phyloP scores from a whole-genome alignment of 306 rosid genomes.

The Medicago arabica region DNA sequence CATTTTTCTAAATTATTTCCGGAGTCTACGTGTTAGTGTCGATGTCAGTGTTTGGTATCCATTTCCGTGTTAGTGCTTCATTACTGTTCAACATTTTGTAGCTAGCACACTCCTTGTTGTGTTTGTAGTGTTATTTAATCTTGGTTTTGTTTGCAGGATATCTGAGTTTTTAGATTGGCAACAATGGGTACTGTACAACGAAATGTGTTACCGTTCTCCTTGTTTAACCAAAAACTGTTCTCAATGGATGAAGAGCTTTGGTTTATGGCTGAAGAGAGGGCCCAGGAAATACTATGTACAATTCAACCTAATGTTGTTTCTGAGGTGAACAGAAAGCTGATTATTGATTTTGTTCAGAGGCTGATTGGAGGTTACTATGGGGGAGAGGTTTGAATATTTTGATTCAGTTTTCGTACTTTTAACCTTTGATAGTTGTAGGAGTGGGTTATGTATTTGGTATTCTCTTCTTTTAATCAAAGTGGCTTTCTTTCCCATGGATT shows the following conservation, averaged over 20 bases:
- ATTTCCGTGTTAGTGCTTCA: background rate
- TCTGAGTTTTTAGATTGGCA: conserved; percentile 43
- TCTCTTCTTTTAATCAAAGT: conserved; percentile 25
- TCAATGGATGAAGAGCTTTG: conserved; percentile 64
- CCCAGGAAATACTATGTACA: conserved; percentile 58
- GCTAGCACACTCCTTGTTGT: background rate
- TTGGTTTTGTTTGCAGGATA: conserved; percentile 25
- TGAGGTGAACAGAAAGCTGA: conserved; percentile 55
- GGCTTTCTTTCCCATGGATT: conserved; percentile 21
- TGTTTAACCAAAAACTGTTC: conserved; percentile 34
- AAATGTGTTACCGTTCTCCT: conserved; percentile 19
- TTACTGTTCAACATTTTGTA: background rate
- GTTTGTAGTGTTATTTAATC: background rate
- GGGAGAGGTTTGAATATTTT: conserved; percentile 57
- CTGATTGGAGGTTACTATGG: conserved; percentile 55
- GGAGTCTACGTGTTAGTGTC: too few relatives aligned
- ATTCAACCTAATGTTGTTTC: conserved; percentile 70
- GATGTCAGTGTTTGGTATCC: background rate
- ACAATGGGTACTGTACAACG: conserved; percentile 47
- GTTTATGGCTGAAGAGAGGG: conserved; percentile 61
- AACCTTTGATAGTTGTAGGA: conserved; percentile 18
- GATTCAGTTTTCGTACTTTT: conserved; percentile 17
- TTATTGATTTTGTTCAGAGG: conserved; percentile 52
- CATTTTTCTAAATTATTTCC: too few relatives aligned
- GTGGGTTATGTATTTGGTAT: conserved; percentile 12